phyloP scores from a whole-genome alignment of 2,329 filamentous ascomycete genomes.

The Leptosphaerulina australis region DNA sequence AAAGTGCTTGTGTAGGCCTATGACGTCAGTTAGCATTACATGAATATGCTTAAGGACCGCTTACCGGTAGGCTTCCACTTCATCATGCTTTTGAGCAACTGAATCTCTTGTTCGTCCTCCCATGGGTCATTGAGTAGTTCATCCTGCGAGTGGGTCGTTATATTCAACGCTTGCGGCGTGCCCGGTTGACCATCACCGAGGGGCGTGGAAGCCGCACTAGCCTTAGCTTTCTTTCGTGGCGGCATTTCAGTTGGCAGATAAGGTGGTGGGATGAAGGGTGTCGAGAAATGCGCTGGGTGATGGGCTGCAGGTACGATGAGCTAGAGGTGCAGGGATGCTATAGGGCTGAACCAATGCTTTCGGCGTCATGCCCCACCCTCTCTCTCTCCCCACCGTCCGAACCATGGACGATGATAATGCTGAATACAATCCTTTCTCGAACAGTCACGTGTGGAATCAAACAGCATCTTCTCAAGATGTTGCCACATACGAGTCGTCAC shows the following conservation, averaged over 20 bases:
- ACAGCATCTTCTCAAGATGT: conserved; percentile 54
- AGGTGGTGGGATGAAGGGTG: background rate
- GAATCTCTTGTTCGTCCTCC: conserved; percentile 95
- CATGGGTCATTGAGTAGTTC: conserved; percentile 72
- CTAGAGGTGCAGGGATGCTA: conserved; percentile 25
- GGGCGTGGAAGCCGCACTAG: conserved; percentile 64
- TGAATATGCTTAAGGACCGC: background rate
- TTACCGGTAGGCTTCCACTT: conserved; percentile 90
- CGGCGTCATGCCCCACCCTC: conserved; percentile 41
- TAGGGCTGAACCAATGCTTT: conserved; percentile 38
- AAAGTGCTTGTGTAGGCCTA: conserved; percentile 63
- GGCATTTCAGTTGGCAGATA: conserved; percentile 59
- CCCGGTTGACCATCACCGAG: conserved; percentile 49
- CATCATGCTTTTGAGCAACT: conserved; percentile 90
- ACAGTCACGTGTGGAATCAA: conserved; percentile 65
- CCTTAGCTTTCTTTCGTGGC: conserved; percentile 70
- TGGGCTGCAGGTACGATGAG: conserved; percentile 21
- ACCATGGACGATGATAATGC: conserved; percentile 44
- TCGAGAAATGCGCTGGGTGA: conserved; percentile 1
- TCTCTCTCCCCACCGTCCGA: conserved; percentile 9
- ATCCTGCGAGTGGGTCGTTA: conserved; percentile 60
- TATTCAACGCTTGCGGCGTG: conserved; percentile 46
- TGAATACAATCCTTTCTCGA: conserved; percentile 65
- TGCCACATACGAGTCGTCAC: conserved; percentile 30
- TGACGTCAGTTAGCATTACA: conserved; percentile 22